These are phyloP conservation scores for Fusarium sp. DNA, from an alignment of 2,329 filamentous ascomycete genomes.

Conservation along the genomic window DNA sequence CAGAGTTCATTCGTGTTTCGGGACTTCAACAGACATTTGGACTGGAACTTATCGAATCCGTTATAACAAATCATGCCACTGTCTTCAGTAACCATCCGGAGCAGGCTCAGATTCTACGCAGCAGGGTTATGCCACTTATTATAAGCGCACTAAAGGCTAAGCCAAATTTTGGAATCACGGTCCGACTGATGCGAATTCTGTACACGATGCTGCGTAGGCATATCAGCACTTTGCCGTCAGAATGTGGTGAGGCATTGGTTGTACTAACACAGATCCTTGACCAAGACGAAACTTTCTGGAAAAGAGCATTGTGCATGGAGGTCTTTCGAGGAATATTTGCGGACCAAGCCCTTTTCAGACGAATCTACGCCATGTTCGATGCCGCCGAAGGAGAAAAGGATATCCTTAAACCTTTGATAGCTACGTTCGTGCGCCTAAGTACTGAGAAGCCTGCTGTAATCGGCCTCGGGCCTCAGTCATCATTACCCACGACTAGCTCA, in stretches of 20 bases:
- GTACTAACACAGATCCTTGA: slow-evolving; percentile 89
- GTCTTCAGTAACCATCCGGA: slow-evolving; percentile 84
- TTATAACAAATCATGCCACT: slow-evolving; percentile 85
- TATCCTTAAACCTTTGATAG: slow-evolving; percentile 84
- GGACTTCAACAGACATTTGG: slow-evolving; percentile 85
- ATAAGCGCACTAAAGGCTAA: slow-evolving; percentile 82
- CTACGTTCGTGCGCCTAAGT: slow-evolving; percentile 90
- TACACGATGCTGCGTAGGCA: slow-evolving; percentile 85
- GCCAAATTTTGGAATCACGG: slow-evolving; percentile 82
- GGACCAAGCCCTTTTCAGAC: slow-evolving; percentile 80
- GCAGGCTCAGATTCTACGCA: slow-evolving; percentile 81
- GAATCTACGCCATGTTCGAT: slow-evolving; percentile 86
- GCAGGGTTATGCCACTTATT: slow-evolving; percentile 84
- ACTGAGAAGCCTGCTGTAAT: slow-evolving; percentile 92
- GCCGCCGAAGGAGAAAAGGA: slow-evolving; percentile 76
- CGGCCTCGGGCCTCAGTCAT: slow-evolving; percentile 89
- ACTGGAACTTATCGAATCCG: slow-evolving; percentile 90
- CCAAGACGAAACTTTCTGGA: slow-evolving; percentile 87
- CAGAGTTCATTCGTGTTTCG: slow-evolving; percentile 84
- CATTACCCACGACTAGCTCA: slow-evolving; percentile 75
- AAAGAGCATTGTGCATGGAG: slow-evolving; percentile 89
- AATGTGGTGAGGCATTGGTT: slow-evolving; percentile 86
- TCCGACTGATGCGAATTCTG: slow-evolving; percentile 84
- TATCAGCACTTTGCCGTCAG: slow-evolving; percentile 77
- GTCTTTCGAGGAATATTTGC: slow-evolving; percentile 87